phyloP scores from a whole-genome alignment of 805 yeast genomes.

The Candida xyloterini region DNA sequence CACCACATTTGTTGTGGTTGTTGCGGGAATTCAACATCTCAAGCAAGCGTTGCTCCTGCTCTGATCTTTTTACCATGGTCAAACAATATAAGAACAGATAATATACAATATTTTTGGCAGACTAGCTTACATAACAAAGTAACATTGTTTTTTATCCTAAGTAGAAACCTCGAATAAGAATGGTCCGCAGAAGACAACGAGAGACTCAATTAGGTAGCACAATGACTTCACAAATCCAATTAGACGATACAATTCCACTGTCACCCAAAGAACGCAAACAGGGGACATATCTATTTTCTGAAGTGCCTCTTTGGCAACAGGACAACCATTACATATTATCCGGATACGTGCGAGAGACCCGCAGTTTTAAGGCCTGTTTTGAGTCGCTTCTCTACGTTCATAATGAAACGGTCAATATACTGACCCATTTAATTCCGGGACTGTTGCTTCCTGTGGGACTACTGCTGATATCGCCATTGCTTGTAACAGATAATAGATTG shows the following conservation, averaged over 20 bases:
- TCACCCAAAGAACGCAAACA: neutral
- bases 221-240: too few species aligned
- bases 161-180: neutral
- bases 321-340: slow-evolving; percentile 51
- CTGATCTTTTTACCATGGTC: slow-evolving; percentile 9
- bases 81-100: neutral
- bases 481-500: slow-evolving; percentile 15
- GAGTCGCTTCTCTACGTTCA: slow-evolving; percentile 44
- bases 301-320: slow-evolving; percentile 53
- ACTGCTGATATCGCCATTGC: slow-evolving; percentile 24
- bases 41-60: slow-evolving; percentile 40
- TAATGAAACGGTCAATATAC: slow-evolving; percentile 53
- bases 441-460: slow-evolving; percentile 29
- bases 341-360: slow-evolving; percentile 50
- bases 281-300: slow-evolving; percentile 32
- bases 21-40: slow-evolving; percentile 55
- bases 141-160: neutral
- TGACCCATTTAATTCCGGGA: slow-evolving; percentile 50
- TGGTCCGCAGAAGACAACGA: neutral
- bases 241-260: neutral
- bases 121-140: neutral
- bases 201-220: neutral
- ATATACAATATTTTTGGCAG: neutral
- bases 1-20: slow-evolving; percentile 75
- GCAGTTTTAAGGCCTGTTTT: slow-evolving; percentile 38